Evolutionary conservation across 2,329 filamentous ascomycete species (phyloP).

Genomic region (Paraconiothyrium brasiliense): DNA sequence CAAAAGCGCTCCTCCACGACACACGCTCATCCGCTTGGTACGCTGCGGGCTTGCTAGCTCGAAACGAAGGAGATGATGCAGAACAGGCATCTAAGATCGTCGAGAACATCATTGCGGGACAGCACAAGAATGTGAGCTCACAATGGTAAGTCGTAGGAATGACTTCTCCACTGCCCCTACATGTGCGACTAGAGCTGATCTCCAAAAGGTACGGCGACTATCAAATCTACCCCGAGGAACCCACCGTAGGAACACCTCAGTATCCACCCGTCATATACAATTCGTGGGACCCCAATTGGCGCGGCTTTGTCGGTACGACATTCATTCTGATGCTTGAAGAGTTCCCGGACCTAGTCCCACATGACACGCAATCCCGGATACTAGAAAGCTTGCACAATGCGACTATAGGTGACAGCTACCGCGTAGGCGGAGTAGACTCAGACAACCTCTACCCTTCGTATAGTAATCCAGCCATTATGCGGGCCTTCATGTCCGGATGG

Average conservation of each 20-base stretch:
- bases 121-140: slow-evolving; percentile 61
- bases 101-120: slow-evolving; percentile 61
- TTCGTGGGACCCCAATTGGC: slow-evolving; percentile 72
- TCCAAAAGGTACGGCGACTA: slow-evolving; percentile 59
- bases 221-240: slow-evolving; percentile 65
- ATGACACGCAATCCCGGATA: slow-evolving; percentile 55
- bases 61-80: slow-evolving; percentile 61
- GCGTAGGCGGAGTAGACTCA: slow-evolving; percentile 66
- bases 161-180: background rate
- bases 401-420: slow-evolving; percentile 68
- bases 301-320: slow-evolving; percentile 69
- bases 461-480: slow-evolving; percentile 69
- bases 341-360: slow-evolving; percentile 59
- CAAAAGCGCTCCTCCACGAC: slow-evolving; percentile 62
- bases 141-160: slow-evolving; percentile 61
- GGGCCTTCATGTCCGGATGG: slow-evolving; percentile 69
- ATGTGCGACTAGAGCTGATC: background rate
- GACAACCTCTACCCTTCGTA: slow-evolving; percentile 72
- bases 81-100: slow-evolving; percentile 63
- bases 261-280: slow-evolving; percentile 64
- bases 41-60: slow-evolving; percentile 64
- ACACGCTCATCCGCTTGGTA: slow-evolving; percentile 68
- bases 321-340: slow-evolving; percentile 69
- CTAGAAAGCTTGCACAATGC: slow-evolving; percentile 64
- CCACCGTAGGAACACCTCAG: slow-evolving; percentile 61